A percentile compares a stretch with the other conserved stretches of the same genome.
These are phyloP conservation scores for Ceratopteris richardii DNA, from an alignment of 75 land plant species.

Conservation along the genomic window DNA sequence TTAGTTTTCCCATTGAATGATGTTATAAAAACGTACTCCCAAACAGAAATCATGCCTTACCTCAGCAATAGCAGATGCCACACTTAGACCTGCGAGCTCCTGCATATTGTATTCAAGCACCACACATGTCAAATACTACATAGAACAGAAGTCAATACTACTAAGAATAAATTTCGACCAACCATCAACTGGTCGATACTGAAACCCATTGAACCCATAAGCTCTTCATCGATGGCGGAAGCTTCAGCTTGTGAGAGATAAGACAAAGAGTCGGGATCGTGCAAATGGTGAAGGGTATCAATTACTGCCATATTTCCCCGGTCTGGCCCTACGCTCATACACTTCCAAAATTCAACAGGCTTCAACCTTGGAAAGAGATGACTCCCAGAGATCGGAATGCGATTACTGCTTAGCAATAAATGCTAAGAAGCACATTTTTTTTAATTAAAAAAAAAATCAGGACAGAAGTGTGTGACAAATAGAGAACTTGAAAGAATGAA, in stretches of 20 bases:
- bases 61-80: slow-evolving; percentile 77
- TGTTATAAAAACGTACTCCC: neutral
- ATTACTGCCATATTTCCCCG: neutral
- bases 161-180: neutral
- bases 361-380: too few relatives aligned
- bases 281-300: neutral
- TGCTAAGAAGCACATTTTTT: too few relatives aligned
- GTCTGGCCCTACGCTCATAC: neutral
- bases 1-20: neutral
- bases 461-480: too few relatives aligned
- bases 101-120: slow-evolving; percentile 8
- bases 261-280: slow-evolving; percentile 34
- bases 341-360: neutral
- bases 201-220: slow-evolving; percentile 91
- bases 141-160: neutral
- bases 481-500: too few relatives aligned
- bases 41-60: slow-evolving; percentile 25
- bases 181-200: slow-evolving; percentile 96
- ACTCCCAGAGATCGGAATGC: too few relatives aligned
- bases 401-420: too few relatives aligned
- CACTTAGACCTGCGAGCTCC: slow-evolving; percentile 95
- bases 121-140: neutral
- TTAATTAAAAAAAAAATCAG: too few relatives aligned
- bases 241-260: slow-evolving; percentile 75
- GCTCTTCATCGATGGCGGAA: slow-evolving; percentile 68